Evolutionary conservation across 129 eudicot species (phyloP).

Genomic region (Chrysanthemum lavandulifolium): DNA sequence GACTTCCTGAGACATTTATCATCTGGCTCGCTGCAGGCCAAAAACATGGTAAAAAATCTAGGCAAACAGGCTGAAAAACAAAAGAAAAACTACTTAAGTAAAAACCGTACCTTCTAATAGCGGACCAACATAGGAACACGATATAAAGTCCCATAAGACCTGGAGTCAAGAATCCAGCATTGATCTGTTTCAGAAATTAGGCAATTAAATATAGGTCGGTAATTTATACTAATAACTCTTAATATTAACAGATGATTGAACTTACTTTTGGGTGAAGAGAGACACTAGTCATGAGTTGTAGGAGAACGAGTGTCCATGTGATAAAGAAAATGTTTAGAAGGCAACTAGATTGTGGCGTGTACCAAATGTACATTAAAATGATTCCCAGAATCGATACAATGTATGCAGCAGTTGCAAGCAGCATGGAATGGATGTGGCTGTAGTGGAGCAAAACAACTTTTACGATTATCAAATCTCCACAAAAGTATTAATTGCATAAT

Average conservation of each 20-base stretch:
- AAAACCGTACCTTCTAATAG: constrained; percentile 62
- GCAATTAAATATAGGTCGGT: background rate
- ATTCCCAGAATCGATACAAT: constrained; percentile 63
- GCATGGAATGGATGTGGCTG: constrained; percentile 69
- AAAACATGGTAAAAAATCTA: constrained; percentile 6
- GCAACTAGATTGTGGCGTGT: constrained; percentile 71
- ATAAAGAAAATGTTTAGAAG: constrained; percentile 69
- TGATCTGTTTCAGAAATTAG: constrained; percentile 42
- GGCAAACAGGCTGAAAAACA: constrained; percentile 1
- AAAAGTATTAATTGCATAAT: background rate
- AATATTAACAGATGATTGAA: background rate
- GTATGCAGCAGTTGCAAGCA: constrained; percentile 61
- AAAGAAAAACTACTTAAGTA: background rate
- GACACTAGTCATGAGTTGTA: constrained; percentile 78
- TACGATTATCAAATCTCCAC: constrained; percentile 1
- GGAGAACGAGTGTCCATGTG: constrained; percentile 77
- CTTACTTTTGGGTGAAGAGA: constrained; percentile 73
- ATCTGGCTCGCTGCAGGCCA: constrained; percentile 70
- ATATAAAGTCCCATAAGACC: constrained; percentile 84
- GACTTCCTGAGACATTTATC: constrained; percentile 59
- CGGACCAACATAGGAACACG: constrained; percentile 92
- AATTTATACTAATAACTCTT: too few relatives aligned
- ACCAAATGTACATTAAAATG: constrained; percentile 79
- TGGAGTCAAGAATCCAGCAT: constrained; percentile 70
- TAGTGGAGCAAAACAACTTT: constrained; percentile 21